Evolutionary conservation across 768 basidiomycete species (phyloP), one percentile per base, ranked within the genome.

Genomic region (Termitomyces sp.): DNA sequence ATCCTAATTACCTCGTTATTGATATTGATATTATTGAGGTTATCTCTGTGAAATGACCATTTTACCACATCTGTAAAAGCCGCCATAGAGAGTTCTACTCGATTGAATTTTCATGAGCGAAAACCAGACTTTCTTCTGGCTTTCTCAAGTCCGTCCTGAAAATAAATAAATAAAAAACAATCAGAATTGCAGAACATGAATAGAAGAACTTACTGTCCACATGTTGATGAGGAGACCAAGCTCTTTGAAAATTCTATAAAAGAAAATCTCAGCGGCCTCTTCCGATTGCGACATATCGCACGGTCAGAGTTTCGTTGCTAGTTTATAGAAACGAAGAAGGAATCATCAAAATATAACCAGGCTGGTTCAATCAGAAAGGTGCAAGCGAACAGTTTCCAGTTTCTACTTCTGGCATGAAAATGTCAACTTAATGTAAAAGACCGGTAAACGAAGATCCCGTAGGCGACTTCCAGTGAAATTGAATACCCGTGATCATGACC

Each of bases 301-400:
- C n/a, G n/a, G n/a, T n/a, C n/a, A n/a, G n/a, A n/a, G 8, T n/a
- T 39, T 9, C 7, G 7, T 28, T 2, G 26, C 28, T 48, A 31
- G 9, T 31, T n/a, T 20, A 31, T n/a, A 9, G 28, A 18, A 5
- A 44, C 4, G 5, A n/a, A 10, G 47, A 13, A 22, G 1, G 46
- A 28, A 4, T 6, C 20, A 34, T 33, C 3, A 28, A 70, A 64
- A 64, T 36, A 46, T 33, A 45, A 3, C 22, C 4, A 41, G 29
- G 31, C 16, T 15, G 41, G n/a, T 41, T 42, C 41, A 41, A 41
- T 8, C 39, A 53, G n/a, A 53, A 41, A 13, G 9, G 6, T 9
- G n/a, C 22, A 28, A 53, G 12, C 10, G 12, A 20, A 42, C 29
- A 10, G 5, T 37, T 33, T 15, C 3, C 12, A 29, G 16, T 20